Evolutionary conservation across 768 basidiomycete genomes (phyloP).

Genomic region (Xerocomus spinulosus): DNA sequence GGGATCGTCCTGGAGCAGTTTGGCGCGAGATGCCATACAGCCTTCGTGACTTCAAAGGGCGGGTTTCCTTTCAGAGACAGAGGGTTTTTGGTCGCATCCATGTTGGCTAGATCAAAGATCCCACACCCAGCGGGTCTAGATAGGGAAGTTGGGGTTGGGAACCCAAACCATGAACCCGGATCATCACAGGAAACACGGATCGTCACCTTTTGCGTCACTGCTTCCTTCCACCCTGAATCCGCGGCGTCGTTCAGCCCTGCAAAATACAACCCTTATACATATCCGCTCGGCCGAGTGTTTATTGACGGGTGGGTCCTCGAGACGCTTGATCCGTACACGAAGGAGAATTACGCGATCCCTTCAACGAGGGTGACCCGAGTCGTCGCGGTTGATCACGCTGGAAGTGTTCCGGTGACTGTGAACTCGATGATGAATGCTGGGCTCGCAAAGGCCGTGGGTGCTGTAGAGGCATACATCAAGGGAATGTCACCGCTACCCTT

Average conservation of each 20-base stretch:
- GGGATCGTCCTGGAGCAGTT: conserved; percentile 67
- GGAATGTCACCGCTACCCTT: conserved; percentile 59
- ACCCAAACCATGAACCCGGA: conserved; percentile 23
- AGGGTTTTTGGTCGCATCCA: conserved; percentile 77
- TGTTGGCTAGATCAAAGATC: conserved; percentile 56
- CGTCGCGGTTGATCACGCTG: conserved; percentile 82
- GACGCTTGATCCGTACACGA: conserved; percentile 92
- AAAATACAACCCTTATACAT: conserved; percentile 71
- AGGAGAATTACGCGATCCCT: conserved; percentile 91
- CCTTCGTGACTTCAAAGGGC: conserved; percentile 68
- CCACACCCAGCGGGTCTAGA: conserved; percentile 36
- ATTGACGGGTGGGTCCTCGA: conserved; percentile 96
- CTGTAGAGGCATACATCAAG: conserved; percentile 73
- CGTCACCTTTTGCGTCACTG: conserved; percentile 77
- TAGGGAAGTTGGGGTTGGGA: conserved; percentile 34
- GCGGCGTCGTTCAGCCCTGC: conserved; percentile 47
- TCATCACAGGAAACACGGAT: conserved; percentile 43
- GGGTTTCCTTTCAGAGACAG: conserved; percentile 90
- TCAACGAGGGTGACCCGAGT: conserved; percentile 85
- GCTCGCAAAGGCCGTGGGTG: conserved; percentile 65
- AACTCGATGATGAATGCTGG: conserved; percentile 82
- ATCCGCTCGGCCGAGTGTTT: conserved; percentile 77
- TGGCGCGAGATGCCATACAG: conserved; percentile 67
- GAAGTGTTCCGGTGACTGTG: conserved; percentile 76
- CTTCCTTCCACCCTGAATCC: conserved; percentile 74